phyloP scores from a whole-genome alignment of 176 grass and related monocot genomes.

The Oropetium thomaeum region DNA sequence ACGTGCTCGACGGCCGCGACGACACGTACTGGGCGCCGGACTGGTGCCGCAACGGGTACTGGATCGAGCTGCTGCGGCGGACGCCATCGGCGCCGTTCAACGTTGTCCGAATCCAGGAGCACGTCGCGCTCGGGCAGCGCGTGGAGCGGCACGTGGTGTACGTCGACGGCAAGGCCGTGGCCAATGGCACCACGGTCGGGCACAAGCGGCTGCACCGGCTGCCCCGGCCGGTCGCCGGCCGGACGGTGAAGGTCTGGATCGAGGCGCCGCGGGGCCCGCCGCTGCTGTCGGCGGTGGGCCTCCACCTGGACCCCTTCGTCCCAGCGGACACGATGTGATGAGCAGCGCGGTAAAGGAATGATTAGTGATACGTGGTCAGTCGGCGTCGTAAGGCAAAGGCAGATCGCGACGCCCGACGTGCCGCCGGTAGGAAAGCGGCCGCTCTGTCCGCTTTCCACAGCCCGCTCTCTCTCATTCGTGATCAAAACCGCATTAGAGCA shows the following conservation, averaged over 20 bases:
- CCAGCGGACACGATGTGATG: constrained; percentile 14
- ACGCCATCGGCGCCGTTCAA: constrained; percentile 39
- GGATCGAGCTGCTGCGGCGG: constrained; percentile 62
- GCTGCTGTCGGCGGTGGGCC: constrained; percentile 69
- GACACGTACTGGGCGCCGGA: constrained; percentile 75
- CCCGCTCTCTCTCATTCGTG: too few relatives aligned
- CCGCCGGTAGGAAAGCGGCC: not conserved
- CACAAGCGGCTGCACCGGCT: constrained; percentile 93
- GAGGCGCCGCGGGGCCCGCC: constrained; percentile 48
- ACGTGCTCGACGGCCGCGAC: constrained; percentile 68
- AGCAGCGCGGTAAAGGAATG: not conserved
- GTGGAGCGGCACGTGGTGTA: constrained; percentile 57
- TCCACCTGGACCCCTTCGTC: constrained; percentile 71
- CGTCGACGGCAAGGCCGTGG: constrained; percentile 50
- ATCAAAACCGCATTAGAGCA: too few relatives aligned
- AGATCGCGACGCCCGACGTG: not conserved
- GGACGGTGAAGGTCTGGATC: constrained; percentile 63
- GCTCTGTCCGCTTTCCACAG: too few relatives aligned
- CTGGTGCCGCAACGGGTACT: constrained; percentile 41
- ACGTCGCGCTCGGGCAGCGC: constrained; percentile 78
- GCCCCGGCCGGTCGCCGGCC: constrained; percentile 24
- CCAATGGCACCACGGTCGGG: constrained; percentile 70
- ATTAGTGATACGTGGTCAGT: not conserved
- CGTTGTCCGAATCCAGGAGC: constrained; percentile 81
- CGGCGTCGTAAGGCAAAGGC: not conserved